Evolutionary conservation across 106 monocot genomes (phyloP), one percentile per base, ranked within the genome.

Genomic region (Phalaenopsis equestris): DNA sequence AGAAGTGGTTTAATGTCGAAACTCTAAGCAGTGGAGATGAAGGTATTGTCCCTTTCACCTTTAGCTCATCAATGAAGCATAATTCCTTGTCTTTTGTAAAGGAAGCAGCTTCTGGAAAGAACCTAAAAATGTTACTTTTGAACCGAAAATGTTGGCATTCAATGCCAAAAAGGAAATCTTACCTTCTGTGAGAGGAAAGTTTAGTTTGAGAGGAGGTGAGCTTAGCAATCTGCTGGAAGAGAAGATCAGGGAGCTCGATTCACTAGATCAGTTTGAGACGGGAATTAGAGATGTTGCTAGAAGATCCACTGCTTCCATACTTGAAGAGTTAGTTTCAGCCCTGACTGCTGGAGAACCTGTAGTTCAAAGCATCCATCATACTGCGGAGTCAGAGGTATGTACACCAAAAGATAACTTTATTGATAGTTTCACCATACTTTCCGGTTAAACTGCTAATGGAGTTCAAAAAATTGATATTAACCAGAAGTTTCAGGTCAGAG

Each of bases 321-420:
- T 98, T 52, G 82, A 90, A 75, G 89, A 90, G 61, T 87, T 98
- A 14, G 82, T 90, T 56, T 86, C 87, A 81, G 86, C 90, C n/a
- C 72, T 92, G 47, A 84, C 75, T 37, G 46, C 39, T 0, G 90
- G 76, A 72, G 12, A 43, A 36, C 82, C 80, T 23, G 67, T 41
- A 52, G 19, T 11, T 43, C 74, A 42, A 74, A 74, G 5, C 43
- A 43, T 43, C 74, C 18, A 74, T 74, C 7, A 42, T 43, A n/a
- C 43, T 30, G n/a, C 3, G 12, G 8, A 70, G 70, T 70, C 39
- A 18, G 74, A 74, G 41, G 18, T 43, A 6, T 74, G 14, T n/a
- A 43, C 41, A 6, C 74, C 74, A 48, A 52, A 76, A 76, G 76
- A 49, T 24, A 76, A n/a, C 21, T 11, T 49, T 4, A 21, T 23